phyloP scores from a whole-genome alignment of 2,329 filamentous ascomycete species.

The Alternaria conjuncta region DNA sequence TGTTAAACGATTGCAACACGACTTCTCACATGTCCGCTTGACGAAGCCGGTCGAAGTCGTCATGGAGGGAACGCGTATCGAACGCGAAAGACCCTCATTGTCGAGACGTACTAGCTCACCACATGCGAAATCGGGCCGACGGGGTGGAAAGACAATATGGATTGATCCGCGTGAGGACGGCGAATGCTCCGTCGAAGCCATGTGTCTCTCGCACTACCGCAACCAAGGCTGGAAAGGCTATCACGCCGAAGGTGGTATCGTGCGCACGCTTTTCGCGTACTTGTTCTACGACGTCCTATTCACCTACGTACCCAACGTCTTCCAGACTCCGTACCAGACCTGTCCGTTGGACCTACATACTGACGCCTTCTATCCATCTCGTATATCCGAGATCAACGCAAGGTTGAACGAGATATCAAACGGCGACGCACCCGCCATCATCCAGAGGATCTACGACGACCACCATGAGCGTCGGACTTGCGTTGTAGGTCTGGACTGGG shows the following conservation, averaged over 20 bases:
- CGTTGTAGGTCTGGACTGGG: conserved; percentile 92
- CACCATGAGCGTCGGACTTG: conserved; percentile 77
- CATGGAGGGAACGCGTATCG: conserved; percentile 79
- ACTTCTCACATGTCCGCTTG: conserved; percentile 86
- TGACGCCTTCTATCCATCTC: conserved; percentile 85
- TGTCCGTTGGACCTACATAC: conserved; percentile 92
- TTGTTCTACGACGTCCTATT: conserved; percentile 95
- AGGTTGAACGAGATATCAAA: conserved; percentile 87
- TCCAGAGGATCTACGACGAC: conserved; percentile 70
- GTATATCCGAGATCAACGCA: conserved; percentile 88
- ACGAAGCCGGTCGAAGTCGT: conserved; percentile 76
- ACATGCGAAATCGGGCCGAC: conserved; percentile 42
- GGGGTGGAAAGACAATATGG: conserved; percentile 82
- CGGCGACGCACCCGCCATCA: conserved; percentile 71
- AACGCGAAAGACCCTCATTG: conserved; percentile 59
- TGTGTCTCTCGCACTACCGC: conserved; percentile 90
- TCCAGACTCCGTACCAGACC: conserved; percentile 93
- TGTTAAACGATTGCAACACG: conserved; percentile 84
- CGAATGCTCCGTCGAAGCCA: conserved; percentile 88
- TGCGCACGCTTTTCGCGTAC: conserved; percentile 83
- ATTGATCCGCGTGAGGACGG: conserved; percentile 75
- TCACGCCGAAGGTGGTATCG: conserved; percentile 88
- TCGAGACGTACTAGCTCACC: conserved; percentile 38
- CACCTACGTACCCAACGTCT: conserved; percentile 92
- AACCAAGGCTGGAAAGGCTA: conserved; percentile 90